Evolutionary conservation across 169 alveolate species (phyloP).

Genomic region (Toxoplasma gondii): DNA sequence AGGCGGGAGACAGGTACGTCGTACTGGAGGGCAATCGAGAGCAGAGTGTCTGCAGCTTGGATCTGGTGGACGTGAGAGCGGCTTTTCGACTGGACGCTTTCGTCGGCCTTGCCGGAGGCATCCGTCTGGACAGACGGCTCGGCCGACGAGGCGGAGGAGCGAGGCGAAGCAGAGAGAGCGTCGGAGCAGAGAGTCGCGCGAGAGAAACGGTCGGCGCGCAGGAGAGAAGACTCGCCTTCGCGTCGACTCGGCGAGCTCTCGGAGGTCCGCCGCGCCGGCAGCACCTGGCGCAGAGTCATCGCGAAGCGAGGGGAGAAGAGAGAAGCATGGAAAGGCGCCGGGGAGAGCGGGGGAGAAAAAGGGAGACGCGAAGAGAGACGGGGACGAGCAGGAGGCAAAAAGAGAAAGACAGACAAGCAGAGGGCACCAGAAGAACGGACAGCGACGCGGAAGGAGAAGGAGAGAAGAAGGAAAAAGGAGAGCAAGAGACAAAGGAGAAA

Average conservation of each 20-base stretch:
- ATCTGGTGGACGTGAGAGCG: neutral
- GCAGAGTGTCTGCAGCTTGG: slow-evolving; percentile 28
- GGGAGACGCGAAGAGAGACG: too few species aligned
- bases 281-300: neutral
- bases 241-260: neutral
- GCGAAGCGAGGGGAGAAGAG: neutral
- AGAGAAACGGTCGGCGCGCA: neutral
- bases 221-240: neutral
- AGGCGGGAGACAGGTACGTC: slow-evolving; percentile 5
- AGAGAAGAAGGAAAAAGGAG: neutral
- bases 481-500: neutral
- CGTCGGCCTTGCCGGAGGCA: neutral
- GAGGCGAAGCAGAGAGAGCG: neutral
- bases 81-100: neutral
- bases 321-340: neutral
- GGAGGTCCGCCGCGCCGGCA: neutral
- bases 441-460: too few species aligned
- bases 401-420: too few species aligned
- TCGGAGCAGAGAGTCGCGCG: too few species aligned
- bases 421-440: too few species aligned
- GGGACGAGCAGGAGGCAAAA: too few species aligned
- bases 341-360: neutral
- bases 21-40: slow-evolving; percentile 33
- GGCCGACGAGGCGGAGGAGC: neutral
- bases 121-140: neutral